Evolutionary conservation across 2,329 filamentous ascomycete species (phyloP).

Genomic region (Neonectria magnoliae): DNA sequence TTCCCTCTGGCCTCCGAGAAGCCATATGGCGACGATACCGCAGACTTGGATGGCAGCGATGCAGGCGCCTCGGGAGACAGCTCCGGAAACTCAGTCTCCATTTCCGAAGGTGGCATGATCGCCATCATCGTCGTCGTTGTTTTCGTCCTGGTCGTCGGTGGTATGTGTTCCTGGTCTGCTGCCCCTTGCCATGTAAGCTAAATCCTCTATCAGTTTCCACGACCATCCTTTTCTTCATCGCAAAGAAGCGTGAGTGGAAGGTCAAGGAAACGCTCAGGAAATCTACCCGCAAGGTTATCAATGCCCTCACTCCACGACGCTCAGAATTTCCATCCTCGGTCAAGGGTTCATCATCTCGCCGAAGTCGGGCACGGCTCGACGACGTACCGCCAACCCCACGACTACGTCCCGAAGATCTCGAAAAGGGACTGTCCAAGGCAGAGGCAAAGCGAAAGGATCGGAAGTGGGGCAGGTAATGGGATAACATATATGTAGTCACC

Average conservation of each 20-base stretch:
- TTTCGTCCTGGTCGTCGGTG: constrained; percentile 72
- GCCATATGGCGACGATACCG: constrained; percentile 49
- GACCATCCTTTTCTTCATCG: constrained; percentile 77
- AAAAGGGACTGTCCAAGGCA: constrained; percentile 62
- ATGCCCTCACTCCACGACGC: constrained; percentile 69
- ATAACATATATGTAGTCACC: too few relatives aligned
- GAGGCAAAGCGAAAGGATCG: constrained; percentile 49
- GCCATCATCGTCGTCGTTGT: constrained; percentile 80
- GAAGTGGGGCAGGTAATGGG: constrained; percentile 38
- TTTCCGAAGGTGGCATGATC: constrained; percentile 76
- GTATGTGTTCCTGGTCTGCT: constrained; percentile 57
- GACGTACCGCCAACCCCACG: constrained; percentile 70
- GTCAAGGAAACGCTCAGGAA: constrained; percentile 76
- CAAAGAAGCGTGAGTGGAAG: constrained; percentile 88
- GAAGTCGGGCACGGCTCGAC: constrained; percentile 58
- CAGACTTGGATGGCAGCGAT: constrained; percentile 56
- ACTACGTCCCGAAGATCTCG: constrained; percentile 64
- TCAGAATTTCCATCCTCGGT: constrained; percentile 69
- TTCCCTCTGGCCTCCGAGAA: constrained; percentile 58
- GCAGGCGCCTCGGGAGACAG: constrained; percentile 74
- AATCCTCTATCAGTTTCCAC: constrained; percentile 62
- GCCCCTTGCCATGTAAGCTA: constrained; percentile 14
- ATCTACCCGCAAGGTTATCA: constrained; percentile 71
- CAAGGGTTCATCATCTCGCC: constrained; percentile 53
- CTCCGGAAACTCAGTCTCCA: constrained; percentile 63